Conservation (phyloP, 163 green algal genomes). For the Scenedesmus sp. region DNA sequence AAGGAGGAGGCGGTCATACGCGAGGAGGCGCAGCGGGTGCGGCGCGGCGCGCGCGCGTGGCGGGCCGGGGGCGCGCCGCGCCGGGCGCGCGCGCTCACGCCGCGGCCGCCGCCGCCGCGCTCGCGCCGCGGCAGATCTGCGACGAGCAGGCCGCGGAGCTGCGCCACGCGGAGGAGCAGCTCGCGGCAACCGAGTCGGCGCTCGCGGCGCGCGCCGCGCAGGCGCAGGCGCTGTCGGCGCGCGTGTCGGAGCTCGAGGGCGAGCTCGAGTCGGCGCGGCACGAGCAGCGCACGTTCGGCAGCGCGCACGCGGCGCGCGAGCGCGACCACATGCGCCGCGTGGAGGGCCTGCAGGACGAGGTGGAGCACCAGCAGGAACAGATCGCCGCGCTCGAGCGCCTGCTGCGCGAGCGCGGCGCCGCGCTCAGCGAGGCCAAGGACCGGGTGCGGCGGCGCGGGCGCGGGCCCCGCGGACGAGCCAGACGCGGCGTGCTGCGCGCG, state of each 20-base stretch:
- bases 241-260: slow-evolving; percentile 11
- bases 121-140: slow-evolving; percentile 47
- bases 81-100: neutral
- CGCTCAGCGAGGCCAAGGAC: slow-evolving; percentile 4
- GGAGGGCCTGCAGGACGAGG: slow-evolving; percentile 38
- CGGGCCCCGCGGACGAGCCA: too few species aligned
- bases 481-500: too few species aligned
- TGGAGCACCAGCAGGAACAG: slow-evolving; percentile 45
- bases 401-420: slow-evolving; percentile 36
- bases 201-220: slow-evolving; percentile 46
- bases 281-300: slow-evolving; percentile 30
- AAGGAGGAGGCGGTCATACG: slow-evolving; percentile 56
- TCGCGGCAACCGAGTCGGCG: slow-evolving; percentile 55
- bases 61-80: neutral
- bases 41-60: neutral
- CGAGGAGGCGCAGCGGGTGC: slow-evolving; percentile 55
- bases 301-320: slow-evolving; percentile 25
- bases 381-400: slow-evolving; percentile 46
- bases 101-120: neutral
- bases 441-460: too few species aligned
- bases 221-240: slow-evolving; percentile 45
- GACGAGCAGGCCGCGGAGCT: slow-evolving; percentile 63
- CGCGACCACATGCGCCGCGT: slow-evolving; percentile 27
- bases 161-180: slow-evolving; percentile 57
- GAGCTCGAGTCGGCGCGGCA: slow-evolving; percentile 37